These are phyloP conservation scores for Cornus suecica DNA, from an alignment of 148 eudicot genomes.

Conservation along the genomic window DNA sequence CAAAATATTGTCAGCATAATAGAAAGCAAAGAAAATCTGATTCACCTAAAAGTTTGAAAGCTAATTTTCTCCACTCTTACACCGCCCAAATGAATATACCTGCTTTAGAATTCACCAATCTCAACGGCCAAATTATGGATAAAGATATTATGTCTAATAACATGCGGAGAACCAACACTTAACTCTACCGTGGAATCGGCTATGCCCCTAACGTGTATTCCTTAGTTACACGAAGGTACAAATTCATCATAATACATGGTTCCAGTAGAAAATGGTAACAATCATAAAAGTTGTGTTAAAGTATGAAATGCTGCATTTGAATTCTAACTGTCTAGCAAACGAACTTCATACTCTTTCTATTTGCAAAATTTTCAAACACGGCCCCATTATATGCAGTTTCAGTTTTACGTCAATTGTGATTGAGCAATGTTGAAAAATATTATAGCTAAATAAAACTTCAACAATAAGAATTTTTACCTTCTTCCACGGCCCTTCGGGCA, in stretches of 20 bases:
- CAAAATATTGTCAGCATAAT: neutral
- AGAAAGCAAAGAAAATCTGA: neutral
- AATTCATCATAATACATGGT: neutral
- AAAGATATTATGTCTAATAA: too few species aligned
- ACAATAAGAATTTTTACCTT: slow-evolving; percentile 41
- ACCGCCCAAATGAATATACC: too few species aligned
- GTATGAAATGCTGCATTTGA: neutral
- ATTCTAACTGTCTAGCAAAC: neutral
- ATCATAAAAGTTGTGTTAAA: neutral
- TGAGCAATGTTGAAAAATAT: neutral
- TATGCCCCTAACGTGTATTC: neutral
- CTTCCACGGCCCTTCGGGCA: slow-evolving; percentile 93
- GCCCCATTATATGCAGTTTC: neutral
- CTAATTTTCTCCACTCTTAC: neutral
- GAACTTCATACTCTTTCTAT: neutral
- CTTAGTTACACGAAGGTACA: neutral
- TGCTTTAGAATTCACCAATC: too few species aligned
- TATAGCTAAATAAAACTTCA: neutral
- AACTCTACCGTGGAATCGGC: neutral
- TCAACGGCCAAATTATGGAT: too few species aligned
- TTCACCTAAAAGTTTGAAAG: neutral
- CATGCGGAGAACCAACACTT: neutral
- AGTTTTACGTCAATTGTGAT: neutral
- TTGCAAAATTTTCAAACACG: neutral
- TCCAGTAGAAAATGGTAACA: neutral